Evolutionary conservation across 352 stramenopile species (phyloP).

Genomic region (Pythium phragmiticola): DNA sequence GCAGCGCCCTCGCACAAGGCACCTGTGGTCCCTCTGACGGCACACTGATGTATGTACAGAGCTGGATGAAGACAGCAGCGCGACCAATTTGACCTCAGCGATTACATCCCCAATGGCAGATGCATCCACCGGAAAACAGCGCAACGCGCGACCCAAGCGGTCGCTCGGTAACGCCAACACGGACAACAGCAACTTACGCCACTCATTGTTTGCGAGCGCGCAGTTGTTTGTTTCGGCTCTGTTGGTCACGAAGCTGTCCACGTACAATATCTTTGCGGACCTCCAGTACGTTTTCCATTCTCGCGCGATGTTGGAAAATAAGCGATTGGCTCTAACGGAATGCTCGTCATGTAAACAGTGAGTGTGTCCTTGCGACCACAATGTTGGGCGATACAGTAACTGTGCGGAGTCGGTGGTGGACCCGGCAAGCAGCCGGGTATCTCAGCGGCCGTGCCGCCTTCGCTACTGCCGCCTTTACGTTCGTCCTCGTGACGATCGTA

Average conservation of each 20-base stretch:
- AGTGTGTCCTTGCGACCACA: neutral
- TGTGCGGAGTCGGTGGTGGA: constrained; percentile 3
- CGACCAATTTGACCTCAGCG: neutral
- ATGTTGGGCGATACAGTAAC: neutral
- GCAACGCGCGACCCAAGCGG: neutral
- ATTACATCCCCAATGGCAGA: neutral
- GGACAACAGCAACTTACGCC: neutral
- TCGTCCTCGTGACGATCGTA: neutral
- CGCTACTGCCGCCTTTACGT: neutral
- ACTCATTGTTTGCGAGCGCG: neutral
- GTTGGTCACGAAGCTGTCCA: constrained; percentile 6
- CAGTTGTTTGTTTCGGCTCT: neutral
- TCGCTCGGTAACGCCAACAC: neutral
- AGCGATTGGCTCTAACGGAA: too few species aligned
- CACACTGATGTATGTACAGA: neutral
- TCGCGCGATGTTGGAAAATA: neutral
- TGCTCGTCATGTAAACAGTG: neutral
- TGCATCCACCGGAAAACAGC: neutral
- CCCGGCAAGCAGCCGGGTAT: neutral
- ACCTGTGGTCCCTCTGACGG: neutral
- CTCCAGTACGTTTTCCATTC: constrained; percentile 2
- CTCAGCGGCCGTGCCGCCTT: neutral
- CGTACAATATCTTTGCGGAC: neutral
- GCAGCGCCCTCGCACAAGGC: neutral
- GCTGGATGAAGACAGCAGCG: constrained; percentile 10